phyloP scores from a whole-genome alignment of 164 flowering plant species.

The grape (Vitis vinifera) region ASM3070453v1 NC_081818.1:29720501-29721000 shows the following conservation, averaged over 20 bases:
- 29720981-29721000: constrained; percentile 40
- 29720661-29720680: constrained; percentile 8
- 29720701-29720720: constrained; percentile 9
- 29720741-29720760: constrained; percentile 4
- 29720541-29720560: too few relatives aligned
- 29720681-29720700: constrained; percentile 30
- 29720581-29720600: neutral
- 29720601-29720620: neutral
- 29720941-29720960: constrained; percentile 37
- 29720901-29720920: constrained; percentile 83
- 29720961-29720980: constrained; percentile 42
- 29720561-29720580: too few relatives aligned
- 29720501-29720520: too few relatives aligned
- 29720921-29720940: constrained; percentile 38
- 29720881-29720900: constrained; percentile 38
- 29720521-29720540: too few relatives aligned
- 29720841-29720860: constrained; percentile 37
- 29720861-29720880: constrained; percentile 33
- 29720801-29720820: neutral
- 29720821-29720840: constrained; percentile 30
- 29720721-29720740: neutral
- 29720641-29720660: constrained; percentile 5
- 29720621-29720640: neutral
- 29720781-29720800: neutral
- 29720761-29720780: constrained; percentile 8